Base-by-base conservation (phyloP, 192 early-diverging fungal genomes). In the Coemansia sp. region DNA sequence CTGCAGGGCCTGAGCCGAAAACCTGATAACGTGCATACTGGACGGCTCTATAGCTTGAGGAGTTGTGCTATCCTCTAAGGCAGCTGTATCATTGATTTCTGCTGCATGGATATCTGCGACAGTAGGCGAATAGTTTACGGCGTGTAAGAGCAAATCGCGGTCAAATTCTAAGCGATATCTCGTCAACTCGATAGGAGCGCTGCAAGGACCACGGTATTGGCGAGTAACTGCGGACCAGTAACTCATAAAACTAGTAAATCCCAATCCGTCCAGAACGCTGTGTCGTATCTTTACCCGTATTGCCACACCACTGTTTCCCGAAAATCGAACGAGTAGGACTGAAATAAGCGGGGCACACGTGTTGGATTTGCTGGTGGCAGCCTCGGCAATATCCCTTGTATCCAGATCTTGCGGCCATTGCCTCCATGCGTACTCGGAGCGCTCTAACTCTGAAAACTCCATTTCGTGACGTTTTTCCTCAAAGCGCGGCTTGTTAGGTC, bases 211-310 rank as follows among this genome's bases (percentile, higher is more conserved):
- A 5, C 61, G 38, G 8, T 40, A 40, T 13, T 40, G 61, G 20
- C 61, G 38, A 22, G 61, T 40, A 38, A 40, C 18, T n/a, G 12
- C 47, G 33, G 61, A 13, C 69, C 69, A 70, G 44, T 50, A 63
- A 27, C 61, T 55, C 69, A 70, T 70, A 52, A 70, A 70, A 12
- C 46, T 62, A 46, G 69, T 70, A 38, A 70, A 70, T 49, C 69
- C 69, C 43, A 47, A 22, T 4, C 69, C 69, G 24, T 70, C 69
- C 46, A 70, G 40, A 60, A 70, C 47, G 47, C 69, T 70, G 27
- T 70, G 69, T 20, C 69, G 69, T 2, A 58, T 29, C 13, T 63
- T 70, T 11, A 70, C 61, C 13, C 69, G 69, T 53, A 70, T 36
- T 34, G 69, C 60, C 36, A 63, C 60, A 5, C 69, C 69, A 18